phyloP scores from a whole-genome alignment of 306 rosid species.

The Vicia villosa region DNA sequence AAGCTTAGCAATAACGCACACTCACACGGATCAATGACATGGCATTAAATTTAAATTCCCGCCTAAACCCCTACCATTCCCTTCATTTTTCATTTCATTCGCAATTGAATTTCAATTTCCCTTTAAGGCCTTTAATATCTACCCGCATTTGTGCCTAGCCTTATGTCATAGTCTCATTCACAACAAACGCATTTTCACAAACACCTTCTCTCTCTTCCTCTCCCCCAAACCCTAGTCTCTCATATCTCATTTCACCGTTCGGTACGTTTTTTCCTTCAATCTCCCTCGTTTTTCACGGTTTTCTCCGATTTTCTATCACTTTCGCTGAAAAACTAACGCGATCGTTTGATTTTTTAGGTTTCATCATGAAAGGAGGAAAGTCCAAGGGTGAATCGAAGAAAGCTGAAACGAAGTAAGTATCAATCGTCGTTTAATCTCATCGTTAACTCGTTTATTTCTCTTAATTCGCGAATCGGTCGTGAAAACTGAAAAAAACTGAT shows the following conservation, averaged over 20 bases:
- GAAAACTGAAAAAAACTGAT: not conserved
- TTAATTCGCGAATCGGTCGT: not conserved
- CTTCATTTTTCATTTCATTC: conserved; percentile 57
- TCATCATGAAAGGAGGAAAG: conserved; percentile 77
- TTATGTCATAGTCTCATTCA: conserved; percentile 7
- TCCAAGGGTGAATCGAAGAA: conserved; percentile 66
- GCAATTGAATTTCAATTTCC: conserved; percentile 91
- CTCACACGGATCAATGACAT: conserved; percentile 68
- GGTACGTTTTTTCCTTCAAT: conserved; percentile 33
- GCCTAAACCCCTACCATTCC: conserved; percentile 66
- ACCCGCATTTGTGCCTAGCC: conserved; percentile 35
- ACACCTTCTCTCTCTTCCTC: conserved; percentile 26
- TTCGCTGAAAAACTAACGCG: conserved; percentile 30
- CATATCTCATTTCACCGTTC: conserved; percentile 1
- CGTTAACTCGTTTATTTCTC: not conserved
- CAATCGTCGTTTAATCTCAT: not conserved
- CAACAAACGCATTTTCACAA: not conserved
- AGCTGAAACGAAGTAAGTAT: conserved; percentile 69
- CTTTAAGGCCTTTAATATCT: conserved; percentile 46
- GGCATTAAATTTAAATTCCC: conserved; percentile 82
- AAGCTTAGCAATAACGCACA: conserved; percentile 44
- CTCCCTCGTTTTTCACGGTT: not conserved
- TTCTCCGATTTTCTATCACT: conserved; percentile 14
- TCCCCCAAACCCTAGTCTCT: conserved; percentile 47
- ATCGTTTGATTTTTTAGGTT: conserved; percentile 48